Evolutionary conservation across 1,284 basidiomycete genomes (phyloP), one percentile per base, ranked within the genome.

Genomic region (Cryptococcus sp.): DNA sequence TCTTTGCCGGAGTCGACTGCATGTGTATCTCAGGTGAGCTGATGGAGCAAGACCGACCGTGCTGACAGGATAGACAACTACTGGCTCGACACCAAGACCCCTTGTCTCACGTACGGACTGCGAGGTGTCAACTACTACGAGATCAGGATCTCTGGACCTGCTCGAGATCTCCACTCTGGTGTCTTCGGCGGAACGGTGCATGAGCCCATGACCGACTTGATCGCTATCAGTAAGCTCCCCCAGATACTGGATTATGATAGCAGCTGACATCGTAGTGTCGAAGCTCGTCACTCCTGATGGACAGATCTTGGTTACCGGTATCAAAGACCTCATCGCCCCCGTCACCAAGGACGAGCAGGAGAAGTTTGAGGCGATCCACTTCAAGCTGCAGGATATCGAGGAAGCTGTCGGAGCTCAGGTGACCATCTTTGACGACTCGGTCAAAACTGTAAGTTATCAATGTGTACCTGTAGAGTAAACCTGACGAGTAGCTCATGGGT

Each of bases 91-190:
- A 74, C 72, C 50, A 72, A 73, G 59, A 73, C 71, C 9, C 74
- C 73, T 28, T 72, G 70, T 56, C 56, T 74, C 26, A 74, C 77
- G 47, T 77, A 76, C 62, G 77, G 77, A 51, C 71, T 78, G 16
- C 87, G 94, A 48, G 94, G 94, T 21, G 77, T 97, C 50, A 79
- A 84, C 33, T 97, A 97, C 78, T 95, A 87, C 79, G 85, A 86
- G 67, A 76, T 94, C 53, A 81, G 80, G 39, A 77, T 98, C 49
- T 79, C 82, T 7, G 94, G 95, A 2, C 94, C 94, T 2, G 83
- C 79, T 16, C 80, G 84, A 36, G 95, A 98, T 68, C 78, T 98
- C 2, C 94, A 98, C 76, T 95, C 91, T 43, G 94, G 90, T 52
- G 79, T 84, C 48, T 93, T 91, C 66, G 90, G 90, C 25, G 80